These are phyloP conservation scores for Rhynchospora pubera DNA, from an alignment of 176 grass and related monocot genomes.

Conservation along the genomic window DNA sequence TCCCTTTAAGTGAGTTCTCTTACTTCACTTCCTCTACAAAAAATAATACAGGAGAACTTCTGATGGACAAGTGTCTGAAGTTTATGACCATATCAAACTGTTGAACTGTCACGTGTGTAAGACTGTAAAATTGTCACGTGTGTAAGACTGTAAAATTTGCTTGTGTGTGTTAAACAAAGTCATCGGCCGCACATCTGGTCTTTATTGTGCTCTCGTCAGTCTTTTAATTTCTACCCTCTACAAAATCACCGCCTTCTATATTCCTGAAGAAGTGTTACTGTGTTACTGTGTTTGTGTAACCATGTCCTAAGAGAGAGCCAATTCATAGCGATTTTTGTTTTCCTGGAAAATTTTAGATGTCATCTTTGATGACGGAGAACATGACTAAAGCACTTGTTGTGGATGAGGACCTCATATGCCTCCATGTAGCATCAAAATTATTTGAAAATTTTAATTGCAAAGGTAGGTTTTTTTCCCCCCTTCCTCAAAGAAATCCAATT, in stretches of 20 bases:
- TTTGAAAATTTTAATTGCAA: not conserved
- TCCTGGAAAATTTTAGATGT: not conserved
- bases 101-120: no score
- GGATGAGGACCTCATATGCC: not conserved
- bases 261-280: not conserved
- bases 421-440: not conserved
- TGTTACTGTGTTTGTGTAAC: no score
- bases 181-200: not conserved
- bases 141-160: not conserved
- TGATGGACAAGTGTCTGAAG: not conserved
- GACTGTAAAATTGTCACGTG: not conserved
- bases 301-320: not conserved
- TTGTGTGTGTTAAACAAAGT: not conserved
- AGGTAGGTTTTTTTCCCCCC: not conserved
- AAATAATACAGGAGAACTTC: not conserved
- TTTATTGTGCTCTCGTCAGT: not conserved
- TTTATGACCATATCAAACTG: not conserved
- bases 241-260: not conserved
- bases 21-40: no score
- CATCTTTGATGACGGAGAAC: not conserved
- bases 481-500: not conserved
- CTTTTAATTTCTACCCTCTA: not conserved
- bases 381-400: not conserved
- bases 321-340: not conserved
- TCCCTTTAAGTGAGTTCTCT: no score